Evolutionary conservation across 129 eudicot species (phyloP), one percentile per base, ranked within the genome.

Genomic region (Smallanthus sonchifolius): DNA sequence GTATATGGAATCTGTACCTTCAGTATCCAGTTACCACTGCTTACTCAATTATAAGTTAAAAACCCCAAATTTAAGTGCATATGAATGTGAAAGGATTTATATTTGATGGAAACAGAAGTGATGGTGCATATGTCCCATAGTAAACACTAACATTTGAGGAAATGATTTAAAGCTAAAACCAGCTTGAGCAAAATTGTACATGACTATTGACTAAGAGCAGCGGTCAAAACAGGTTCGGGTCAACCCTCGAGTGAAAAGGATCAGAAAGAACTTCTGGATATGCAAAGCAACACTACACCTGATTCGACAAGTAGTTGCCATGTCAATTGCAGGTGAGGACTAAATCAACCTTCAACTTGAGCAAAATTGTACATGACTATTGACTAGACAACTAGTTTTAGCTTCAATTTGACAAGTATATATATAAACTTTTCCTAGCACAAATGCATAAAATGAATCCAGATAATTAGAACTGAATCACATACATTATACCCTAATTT

Each of bases 271-370:
- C 59, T 2, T 19, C 20, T 20, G 37, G 7, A 13, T 10, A 54
- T 56, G 48, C 65, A 71, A 71, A 48, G 8, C 6, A 15, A 45
- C 4, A 51, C 48, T 17, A 34, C 5, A 24, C 35, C 48, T n/a
- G 19, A 70, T 36, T 5, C 35, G 17, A 69, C 49, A 70, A 36
- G 75, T n/a, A 36, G 10, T 48, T 70, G n/a, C 75, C 63, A 10
- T 9, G 34, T 51, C 35, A 42, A 42, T 49, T 49, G 56, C 7
- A 48, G 20, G 20, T 48, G 4, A 48, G 13, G 17, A 48, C 7
- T 4, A 48, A 13, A 42, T 7, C 10, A 42, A 42, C 45, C 13
- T 9, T 7, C 13, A 42, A 42, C 7, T 7, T 42, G 45, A 42
- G 45, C 45, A 42, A 8, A 7, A 42, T 42, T 9, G 13, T 42